A percentile compares a stretch with the other conserved stretches of the same genome.
Evolutionary conservation across 495 filamentous ascomycete genomes (phyloP).

Genomic region (Penicillium tannophilum): DNA sequence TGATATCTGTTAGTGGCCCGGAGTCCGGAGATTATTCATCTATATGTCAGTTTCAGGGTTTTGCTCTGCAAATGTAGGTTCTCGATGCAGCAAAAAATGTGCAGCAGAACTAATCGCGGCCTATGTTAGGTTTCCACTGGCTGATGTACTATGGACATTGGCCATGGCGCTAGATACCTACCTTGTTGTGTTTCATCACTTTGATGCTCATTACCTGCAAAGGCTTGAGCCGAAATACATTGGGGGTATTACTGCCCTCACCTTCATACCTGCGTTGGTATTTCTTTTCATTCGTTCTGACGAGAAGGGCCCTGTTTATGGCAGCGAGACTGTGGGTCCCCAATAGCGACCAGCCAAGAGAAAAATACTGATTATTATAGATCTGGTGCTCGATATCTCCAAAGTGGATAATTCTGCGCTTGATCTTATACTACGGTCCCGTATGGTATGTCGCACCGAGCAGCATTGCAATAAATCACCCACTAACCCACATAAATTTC

Average conservation of each 20-base stretch:
- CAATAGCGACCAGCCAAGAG: too few relatives aligned
- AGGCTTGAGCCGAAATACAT: slow-evolving; percentile 47
- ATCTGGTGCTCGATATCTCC: slow-evolving; percentile 51
- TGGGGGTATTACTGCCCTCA: slow-evolving; percentile 34
- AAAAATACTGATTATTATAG: slow-evolving; percentile 19
- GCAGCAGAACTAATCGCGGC: not conserved
- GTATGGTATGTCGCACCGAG: slow-evolving; percentile 38
- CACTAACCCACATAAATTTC: slow-evolving; percentile 1
- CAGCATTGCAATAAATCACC: not conserved
- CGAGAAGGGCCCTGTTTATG: slow-evolving; percentile 46
- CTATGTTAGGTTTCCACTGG: slow-evolving; percentile 44
- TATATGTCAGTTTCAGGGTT: slow-evolving; percentile 51
- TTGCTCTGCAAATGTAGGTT: slow-evolving; percentile 49
- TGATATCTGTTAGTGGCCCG: slow-evolving; percentile 47
- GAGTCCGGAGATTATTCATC: slow-evolving; percentile 38
- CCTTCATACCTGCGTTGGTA: slow-evolving; percentile 44
- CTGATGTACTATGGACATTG: slow-evolving; percentile 54
- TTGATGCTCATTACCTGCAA: slow-evolving; percentile 39
- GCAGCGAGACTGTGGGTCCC: slow-evolving; percentile 39
- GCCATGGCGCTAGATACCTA: slow-evolving; percentile 49
- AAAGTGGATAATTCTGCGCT: slow-evolving; percentile 46
- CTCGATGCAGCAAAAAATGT: not conserved
- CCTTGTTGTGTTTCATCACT: slow-evolving; percentile 47
- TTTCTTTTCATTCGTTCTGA: slow-evolving; percentile 43
- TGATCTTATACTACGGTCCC: slow-evolving; percentile 47